Evolutionary conservation across 2,329 filamentous ascomycete genomes (phyloP), one percentile per base, ranked within the genome.

Genomic region (Colletotrichum sp.): DNA sequence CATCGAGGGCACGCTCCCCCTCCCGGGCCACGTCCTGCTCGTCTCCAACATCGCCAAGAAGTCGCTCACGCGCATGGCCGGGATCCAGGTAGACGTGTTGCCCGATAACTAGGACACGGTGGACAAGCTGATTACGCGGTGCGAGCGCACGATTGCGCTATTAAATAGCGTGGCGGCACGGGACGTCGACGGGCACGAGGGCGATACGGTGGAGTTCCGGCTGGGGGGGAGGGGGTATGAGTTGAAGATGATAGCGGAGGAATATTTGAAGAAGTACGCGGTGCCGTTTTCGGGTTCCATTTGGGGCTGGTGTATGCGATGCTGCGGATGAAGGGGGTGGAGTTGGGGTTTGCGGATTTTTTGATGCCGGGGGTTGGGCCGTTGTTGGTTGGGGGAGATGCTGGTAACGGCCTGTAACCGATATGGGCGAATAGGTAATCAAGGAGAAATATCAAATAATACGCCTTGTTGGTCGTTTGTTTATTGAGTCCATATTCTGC

Each of bases 101-200:
- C 43, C 43, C 18, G 43, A 48, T 10, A 18, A 48, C 5, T 18
- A 48, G n/a, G 43, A 22, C 6, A 48, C 43, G 43, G 43, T 48
- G 18, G 43, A 48, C 0, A 48, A 13, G 43, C 10, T 48, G 18
- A 22, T 48, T 12, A 18, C n/a, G 18, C 43, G 43, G 43, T 48
- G 43, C 43, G 43, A 48, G n/a, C 43, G 43, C 10, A 48, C 43
- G 43, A 22, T 48, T 22, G 10, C 18, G 43, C 18, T 48, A 18
- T 18, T 48, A 18, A 18, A 48, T 4, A 12, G 0, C 0, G 43
- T 48, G 43, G 43, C 9, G 10, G 10, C 18, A n/a, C 1, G 1
- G 43, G 43, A 48, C 4, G 43, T 48, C 1, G 43, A 48, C 3
- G 43, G 43, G 18, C 43, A 48, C 1, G 43, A 48, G n/a, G 10